phyloP scores from a whole-genome alignment of 495 filamentous ascomycete genomes.

The Penicillium pancosmium region DNA sequence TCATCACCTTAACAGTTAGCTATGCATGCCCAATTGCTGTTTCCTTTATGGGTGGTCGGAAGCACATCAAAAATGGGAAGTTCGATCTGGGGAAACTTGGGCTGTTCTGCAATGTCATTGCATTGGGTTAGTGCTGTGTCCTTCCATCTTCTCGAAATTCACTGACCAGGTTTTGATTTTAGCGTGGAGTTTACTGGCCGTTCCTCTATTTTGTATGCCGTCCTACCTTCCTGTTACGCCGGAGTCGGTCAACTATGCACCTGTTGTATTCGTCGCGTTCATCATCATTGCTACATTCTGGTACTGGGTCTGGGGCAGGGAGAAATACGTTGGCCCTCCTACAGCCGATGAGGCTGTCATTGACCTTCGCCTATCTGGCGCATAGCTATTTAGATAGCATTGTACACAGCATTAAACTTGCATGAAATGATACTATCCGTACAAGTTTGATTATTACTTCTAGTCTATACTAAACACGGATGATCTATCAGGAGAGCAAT shows the following conservation, averaged over 20 bases:
- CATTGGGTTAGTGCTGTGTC: conserved; percentile 48
- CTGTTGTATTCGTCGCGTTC: conserved; percentile 58
- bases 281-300: conserved; percentile 52
- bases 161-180: conserved; percentile 5
- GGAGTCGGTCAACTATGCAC: conserved; percentile 54
- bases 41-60: conserved; percentile 47
- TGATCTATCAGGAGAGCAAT: too few relatives aligned
- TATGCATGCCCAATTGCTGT: conserved; percentile 57
- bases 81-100: conserved; percentile 61
- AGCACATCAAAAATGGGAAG: conserved; percentile 50
- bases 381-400: not conserved
- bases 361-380: conserved; percentile 4
- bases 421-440: too few relatives aligned
- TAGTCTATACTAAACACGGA: too few relatives aligned
- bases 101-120: conserved; percentile 53
- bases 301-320: conserved; percentile 62
- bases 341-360: conserved; percentile 19
- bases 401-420: not conserved
- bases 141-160: not conserved
- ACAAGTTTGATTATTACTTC: too few relatives aligned
- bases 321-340: conserved; percentile 30
- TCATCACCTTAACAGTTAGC: conserved; percentile 57
- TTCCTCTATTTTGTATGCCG: conserved; percentile 53
- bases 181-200: conserved; percentile 60
- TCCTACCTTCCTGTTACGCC: conserved; percentile 40